Base-by-base conservation (phyloP, 2,329 filamentous ascomycete genomes). In the Colletotrichum abscissum region DNA sequence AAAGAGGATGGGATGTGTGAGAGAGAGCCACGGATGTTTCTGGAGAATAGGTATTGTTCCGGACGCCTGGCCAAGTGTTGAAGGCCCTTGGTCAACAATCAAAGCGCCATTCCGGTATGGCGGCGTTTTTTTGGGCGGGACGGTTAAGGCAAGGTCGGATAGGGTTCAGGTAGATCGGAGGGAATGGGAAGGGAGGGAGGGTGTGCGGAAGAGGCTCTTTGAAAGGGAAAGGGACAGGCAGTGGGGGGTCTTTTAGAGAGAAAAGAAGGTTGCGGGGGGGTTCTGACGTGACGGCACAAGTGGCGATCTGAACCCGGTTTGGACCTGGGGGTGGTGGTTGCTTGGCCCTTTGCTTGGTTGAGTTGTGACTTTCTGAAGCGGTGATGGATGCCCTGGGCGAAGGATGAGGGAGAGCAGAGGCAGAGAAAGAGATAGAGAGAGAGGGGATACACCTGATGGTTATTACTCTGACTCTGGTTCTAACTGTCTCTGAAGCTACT, bases 211-310 rank as follows among this genome's bases (percentile, higher is more conserved):
- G 67, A 71, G 71, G 71, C 71, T 66, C 71, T 71, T 71, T 56
- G 60, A 66, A 66, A 30, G 67, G 58, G 57, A 69, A 64, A 69
- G 52, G 56, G 49, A 60, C 24, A 73, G 70, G 49, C 71, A 71
- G 67, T 73, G 67, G 71, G 70, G 64, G 67, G 70, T 62, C 67
- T 70, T 70, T 73, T 65, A 70, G 67, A 52, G 70, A 65, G 70
- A 49, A 73, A 73, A 73, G 70, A 73, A 73, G 70, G 70, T 70
- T 73, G 70, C 67, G 70, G 67, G 66, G 68, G 70, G 59, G 63
- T 69, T 73, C 70, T 73, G 70, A 73, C 67, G 70, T 70, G 70
- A 73, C 70, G 60, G 70, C 59, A 73, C 59, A 64, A 64, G 70
- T 73, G 70, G 70, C 70, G 70, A 73, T 73, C 70, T 70, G 60